Evolutionary conservation across 208 protist genomes (phyloP), one percentile per base, ranked within the genome.

Genomic region (Strigomonas culicis): DNA sequence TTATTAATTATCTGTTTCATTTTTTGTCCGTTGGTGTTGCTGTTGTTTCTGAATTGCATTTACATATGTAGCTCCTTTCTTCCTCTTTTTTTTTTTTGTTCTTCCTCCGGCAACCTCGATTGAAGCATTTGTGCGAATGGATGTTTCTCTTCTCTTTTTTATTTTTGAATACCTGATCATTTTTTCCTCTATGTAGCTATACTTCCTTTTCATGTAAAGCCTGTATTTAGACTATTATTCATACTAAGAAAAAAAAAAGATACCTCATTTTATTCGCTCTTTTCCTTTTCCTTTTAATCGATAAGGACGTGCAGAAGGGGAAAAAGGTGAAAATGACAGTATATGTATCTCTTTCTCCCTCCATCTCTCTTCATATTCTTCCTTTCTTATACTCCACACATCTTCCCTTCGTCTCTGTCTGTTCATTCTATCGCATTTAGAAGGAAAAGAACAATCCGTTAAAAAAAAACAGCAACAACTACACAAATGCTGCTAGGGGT

Each of bases 401-500:
- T n/a, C n/a, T n/a, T n/a, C n/a, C n/a, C n/a, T n/a, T n/a, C n/a
- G n/a, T n/a, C n/a, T n/a, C n/a, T n/a, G n/a, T n/a, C n/a, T n/a
- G n/a, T n/a, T n/a, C 6, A 41, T 17, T 41, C 36, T 41, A 6
- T 41, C 36, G 6, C 13, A 13, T 41, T 41, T 41, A 6, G 13
- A 41, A 6, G 36, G 6, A 6, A 41, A 41, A 41, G 8, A 41
- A 13, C 36, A 41, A 41, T 17, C 8, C 13, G 36, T 6, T 6
- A 13, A 41, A 41, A 41, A 41, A 41, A 6, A 41, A 41, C 36
- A 41, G 13, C 36, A 41, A 41, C 36, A 41, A 41, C 36, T n/a
- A n/a, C n/a, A n/a, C n/a, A n/a, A 60, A 83, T 90, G 74, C 84
- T 89, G 62, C 59, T 89, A 2, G 81, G 83, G 52, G 76, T 94